Evolutionary conservation across 371 early-diverging fungal genomes (phyloP).

Genomic region (Chytridium lagenaria): DNA sequence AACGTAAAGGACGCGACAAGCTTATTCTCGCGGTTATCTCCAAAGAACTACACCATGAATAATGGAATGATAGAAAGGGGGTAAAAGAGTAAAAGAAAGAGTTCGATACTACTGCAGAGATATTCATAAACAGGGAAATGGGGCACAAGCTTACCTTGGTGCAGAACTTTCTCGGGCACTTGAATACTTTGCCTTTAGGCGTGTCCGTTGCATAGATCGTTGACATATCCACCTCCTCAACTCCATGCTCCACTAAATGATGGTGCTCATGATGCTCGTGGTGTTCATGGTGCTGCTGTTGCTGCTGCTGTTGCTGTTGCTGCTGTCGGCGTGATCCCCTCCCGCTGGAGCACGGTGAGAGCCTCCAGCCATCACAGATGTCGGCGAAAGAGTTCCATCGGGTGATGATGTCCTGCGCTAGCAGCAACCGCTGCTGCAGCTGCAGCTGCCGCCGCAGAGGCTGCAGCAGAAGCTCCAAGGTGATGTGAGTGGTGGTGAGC

Average conservation of each 20-base stretch:
- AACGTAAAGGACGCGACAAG: neutral
- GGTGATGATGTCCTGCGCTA: neutral
- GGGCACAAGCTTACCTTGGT: constrained; percentile 27
- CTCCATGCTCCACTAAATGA: neutral
- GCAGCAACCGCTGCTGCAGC: constrained; percentile 5
- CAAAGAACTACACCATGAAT: too few relatives aligned
- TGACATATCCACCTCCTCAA: constrained; percentile 11
- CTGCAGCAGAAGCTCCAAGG: constrained; percentile 10
- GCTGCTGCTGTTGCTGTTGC: constrained; percentile 18
- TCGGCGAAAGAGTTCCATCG: constrained; percentile 13
- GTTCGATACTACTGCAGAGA: too few relatives aligned
- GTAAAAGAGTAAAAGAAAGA: neutral
- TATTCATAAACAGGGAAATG: too few relatives aligned
- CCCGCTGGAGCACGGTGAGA: too few relatives aligned
- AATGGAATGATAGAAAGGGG: neutral
- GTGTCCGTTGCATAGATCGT: constrained; percentile 15
- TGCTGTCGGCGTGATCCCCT: neutral
- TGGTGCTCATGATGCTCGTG: constrained; percentile 2
- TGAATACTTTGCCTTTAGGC: constrained; percentile 25
- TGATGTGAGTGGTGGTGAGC: constrained; percentile 12
- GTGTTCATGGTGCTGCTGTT: constrained; percentile 5
- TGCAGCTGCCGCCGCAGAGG: constrained; percentile 6
- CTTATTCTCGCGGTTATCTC: neutral
- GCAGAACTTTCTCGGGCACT: constrained; percentile 32
- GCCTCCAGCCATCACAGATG: constrained; percentile 9